Evolutionary conservation across 2,329 filamentous ascomycete genomes (phyloP).

Genomic region (Trichoderma sp.): DNA sequence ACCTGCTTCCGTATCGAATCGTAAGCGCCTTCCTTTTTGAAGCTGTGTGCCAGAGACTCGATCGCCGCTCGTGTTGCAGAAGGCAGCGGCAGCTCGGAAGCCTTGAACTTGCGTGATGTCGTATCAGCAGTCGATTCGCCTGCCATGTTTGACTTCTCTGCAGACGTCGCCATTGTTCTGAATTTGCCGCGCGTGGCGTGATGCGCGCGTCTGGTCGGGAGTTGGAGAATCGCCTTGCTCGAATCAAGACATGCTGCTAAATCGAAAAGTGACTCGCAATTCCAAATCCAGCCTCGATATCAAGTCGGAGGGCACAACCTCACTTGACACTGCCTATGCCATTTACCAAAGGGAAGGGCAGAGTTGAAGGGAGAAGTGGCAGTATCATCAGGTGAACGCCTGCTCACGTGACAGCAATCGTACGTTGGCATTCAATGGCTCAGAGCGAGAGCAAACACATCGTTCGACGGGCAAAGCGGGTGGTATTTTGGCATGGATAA

Average conservation of each 20-base stretch:
- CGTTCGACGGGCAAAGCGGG: not conserved
- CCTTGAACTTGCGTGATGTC: constrained; percentile 57
- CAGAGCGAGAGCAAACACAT: not conserved
- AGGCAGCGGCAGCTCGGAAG: constrained; percentile 70
- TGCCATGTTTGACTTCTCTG: constrained; percentile 25
- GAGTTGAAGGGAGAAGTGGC: constrained; percentile 2
- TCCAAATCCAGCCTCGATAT: not conserved
- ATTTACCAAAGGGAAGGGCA: not conserved
- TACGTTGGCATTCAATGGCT: not conserved
- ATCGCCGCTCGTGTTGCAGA: constrained; percentile 71
- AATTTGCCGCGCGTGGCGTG: constrained; percentile 6
- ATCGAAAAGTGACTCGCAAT: not conserved
- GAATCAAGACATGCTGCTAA: constrained; percentile 11
- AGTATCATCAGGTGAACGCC: constrained; percentile 18
- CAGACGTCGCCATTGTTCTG: constrained; percentile 28
- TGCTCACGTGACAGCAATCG: constrained; percentile 16
- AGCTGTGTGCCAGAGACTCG: constrained; percentile 71
- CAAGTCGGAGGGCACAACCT: not conserved
- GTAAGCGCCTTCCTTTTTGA: constrained; percentile 84
- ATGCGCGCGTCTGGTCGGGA: constrained; percentile 12
- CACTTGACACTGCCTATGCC: not conserved
- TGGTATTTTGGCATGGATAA: not conserved
- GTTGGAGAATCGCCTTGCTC: not conserved
- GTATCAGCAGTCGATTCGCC: constrained; percentile 19
- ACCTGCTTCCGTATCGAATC: constrained; percentile 73